Conservation (phyloP, 208 protist genomes). For the Trypanosoma congolense region DNA sequence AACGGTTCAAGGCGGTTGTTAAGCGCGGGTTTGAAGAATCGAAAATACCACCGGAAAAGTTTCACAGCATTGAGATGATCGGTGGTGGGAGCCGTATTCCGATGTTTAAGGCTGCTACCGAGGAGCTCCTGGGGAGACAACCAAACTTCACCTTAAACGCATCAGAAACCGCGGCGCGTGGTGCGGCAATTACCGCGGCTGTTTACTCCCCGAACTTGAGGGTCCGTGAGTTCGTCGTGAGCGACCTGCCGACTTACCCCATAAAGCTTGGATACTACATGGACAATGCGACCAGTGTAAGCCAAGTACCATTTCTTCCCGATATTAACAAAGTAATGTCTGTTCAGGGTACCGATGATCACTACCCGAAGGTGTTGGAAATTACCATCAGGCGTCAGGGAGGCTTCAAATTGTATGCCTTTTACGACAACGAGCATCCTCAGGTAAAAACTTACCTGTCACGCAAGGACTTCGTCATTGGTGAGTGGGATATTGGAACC, state of each 20-base stretch:
- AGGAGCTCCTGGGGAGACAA: conserved; percentile 53
- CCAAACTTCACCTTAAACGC: conserved; percentile 88
- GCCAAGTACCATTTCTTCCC: conserved; percentile 68
- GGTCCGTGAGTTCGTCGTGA: conserved; percentile 80
- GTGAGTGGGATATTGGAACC: conserved; percentile 62
- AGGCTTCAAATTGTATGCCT: conserved; percentile 77
- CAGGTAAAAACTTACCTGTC: conserved; percentile 38
- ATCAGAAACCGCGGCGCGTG: conserved; percentile 82
- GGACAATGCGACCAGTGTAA: conserved; percentile 49
- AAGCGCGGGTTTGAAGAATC: conserved; percentile 51
- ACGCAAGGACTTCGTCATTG: conserved; percentile 46
- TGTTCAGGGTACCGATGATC: conserved; percentile 48
- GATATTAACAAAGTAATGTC: conserved; percentile 84
- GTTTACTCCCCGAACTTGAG: conserved; percentile 90
- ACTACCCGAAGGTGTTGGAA: conserved; percentile 77
- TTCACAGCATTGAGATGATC: conserved; percentile 88
- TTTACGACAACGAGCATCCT: conserved; percentile 62
- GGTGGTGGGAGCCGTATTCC: conserved; percentile 90
- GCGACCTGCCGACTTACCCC: conserved; percentile 71
- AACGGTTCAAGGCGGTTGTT: conserved; percentile 50
- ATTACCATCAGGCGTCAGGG: conserved; percentile 62
- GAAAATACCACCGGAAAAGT: conserved; percentile 33
- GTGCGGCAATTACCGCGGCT: conserved; percentile 78
- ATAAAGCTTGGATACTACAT: conserved; percentile 78
- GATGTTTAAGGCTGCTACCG: conserved; percentile 67